Percentiles rank a stretch among this genome's conserved stretches.
Conservation (phyloP, 2,329 filamentous ascomycete species). For the Exophiala bonariae region DNA sequence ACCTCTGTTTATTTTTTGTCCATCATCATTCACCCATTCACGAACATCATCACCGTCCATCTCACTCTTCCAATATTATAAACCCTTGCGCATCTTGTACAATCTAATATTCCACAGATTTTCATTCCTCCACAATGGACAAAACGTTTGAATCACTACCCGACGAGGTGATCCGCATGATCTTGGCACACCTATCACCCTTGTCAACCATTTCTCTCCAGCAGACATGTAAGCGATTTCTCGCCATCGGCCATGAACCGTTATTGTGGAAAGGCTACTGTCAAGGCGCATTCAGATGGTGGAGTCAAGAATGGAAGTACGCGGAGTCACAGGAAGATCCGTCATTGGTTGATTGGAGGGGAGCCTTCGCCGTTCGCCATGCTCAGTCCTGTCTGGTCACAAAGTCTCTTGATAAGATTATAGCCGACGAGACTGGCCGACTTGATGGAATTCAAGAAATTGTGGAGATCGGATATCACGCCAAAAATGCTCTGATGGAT, state of each 20-base stretch:
- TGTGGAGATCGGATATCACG: slow-evolving; percentile 75
- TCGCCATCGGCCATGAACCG: slow-evolving; percentile 66
- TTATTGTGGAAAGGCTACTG: slow-evolving; percentile 82
- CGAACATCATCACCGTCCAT: not conserved
- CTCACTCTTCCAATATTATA: not conserved
- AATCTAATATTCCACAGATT: too few relatives aligned
- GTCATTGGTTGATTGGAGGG: slow-evolving; percentile 61
- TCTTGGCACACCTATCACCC: slow-evolving; percentile 65
- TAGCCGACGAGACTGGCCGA: slow-evolving; percentile 69
- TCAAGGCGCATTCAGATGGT: slow-evolving; percentile 66
- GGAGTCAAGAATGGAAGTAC: slow-evolving; percentile 68
- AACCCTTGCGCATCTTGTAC: too few relatives aligned
- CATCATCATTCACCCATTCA: not conserved
- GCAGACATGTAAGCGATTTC: slow-evolving; percentile 63
- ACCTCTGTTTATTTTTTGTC: too few relatives aligned
- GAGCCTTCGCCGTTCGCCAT: slow-evolving; percentile 60
- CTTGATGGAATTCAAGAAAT: slow-evolving; percentile 70
- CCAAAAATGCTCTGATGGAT: slow-evolving; percentile 76
- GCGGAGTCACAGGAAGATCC: too few relatives aligned
- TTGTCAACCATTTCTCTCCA: slow-evolving; percentile 53
- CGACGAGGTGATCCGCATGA: slow-evolving; percentile 80
- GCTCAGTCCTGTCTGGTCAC: slow-evolving; percentile 54
- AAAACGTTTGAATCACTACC: slow-evolving; percentile 51
- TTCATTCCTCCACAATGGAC: too few relatives aligned
- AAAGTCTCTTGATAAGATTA: slow-evolving; percentile 63